Conservation (phyloP, 257 asterid species). For the Plectranthus barbatus region DNA sequence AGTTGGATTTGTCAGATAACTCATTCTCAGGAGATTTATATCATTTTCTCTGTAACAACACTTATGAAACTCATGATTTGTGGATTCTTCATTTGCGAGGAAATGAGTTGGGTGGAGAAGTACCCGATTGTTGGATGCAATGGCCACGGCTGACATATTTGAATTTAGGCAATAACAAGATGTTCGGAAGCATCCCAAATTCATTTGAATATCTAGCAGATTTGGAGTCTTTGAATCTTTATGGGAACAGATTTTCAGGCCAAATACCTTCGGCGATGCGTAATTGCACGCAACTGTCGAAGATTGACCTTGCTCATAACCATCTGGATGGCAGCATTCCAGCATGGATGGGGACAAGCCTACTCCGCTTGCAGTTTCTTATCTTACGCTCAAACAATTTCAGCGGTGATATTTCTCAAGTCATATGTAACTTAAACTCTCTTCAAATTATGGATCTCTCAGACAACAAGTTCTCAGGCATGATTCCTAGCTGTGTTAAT, state of each 20-base stretch:
- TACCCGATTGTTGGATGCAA: constrained; percentile 31
- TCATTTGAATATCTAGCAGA: constrained; percentile 14
- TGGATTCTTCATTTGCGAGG: constrained; percentile 16
- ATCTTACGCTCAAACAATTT: constrained; percentile 18
- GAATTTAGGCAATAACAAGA: constrained; percentile 20
- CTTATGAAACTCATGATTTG: neutral
- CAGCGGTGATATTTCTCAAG: constrained; percentile 16
- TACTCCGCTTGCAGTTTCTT: neutral
- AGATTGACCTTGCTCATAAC: constrained; percentile 21
- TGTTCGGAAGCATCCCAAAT: constrained; percentile 24
- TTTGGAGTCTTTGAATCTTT: constrained; percentile 12
- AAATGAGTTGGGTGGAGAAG: constrained; percentile 17
- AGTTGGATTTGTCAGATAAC: constrained; percentile 25
- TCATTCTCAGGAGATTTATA: constrained; percentile 14
- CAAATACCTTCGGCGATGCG: constrained; percentile 22
- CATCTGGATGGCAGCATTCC: constrained; percentile 16
- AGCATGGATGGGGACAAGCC: constrained; percentile 20
- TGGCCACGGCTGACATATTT: constrained; percentile 5
- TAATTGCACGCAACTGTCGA: constrained; percentile 13
- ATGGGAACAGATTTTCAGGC: constrained; percentile 19
- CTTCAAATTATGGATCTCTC: constrained; percentile 27
- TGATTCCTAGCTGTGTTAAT: constrained; percentile 12
- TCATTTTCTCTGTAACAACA: constrained; percentile 7
- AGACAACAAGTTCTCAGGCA: constrained; percentile 12
- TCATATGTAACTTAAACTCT: constrained; percentile 11